Conservation (phyloP, 495 filamentous ascomycete genomes). For the Usnea hakonensis region DNA sequence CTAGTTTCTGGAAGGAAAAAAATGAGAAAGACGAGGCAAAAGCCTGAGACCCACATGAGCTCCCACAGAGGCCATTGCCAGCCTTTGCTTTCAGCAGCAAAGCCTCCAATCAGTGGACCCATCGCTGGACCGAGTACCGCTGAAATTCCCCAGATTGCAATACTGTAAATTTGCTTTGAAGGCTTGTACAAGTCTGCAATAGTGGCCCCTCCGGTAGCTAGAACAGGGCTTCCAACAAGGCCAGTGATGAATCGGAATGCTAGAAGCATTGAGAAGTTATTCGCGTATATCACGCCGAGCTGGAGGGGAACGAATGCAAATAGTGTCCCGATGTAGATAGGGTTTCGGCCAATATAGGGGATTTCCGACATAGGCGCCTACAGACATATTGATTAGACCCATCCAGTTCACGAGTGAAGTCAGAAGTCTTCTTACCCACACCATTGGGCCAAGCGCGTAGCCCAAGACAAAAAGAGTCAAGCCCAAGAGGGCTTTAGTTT, state of each 20-base stretch:
- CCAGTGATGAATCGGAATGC: slow-evolving; percentile 31
- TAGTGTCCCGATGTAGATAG: slow-evolving; percentile 29
- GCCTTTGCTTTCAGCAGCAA: slow-evolving; percentile 27
- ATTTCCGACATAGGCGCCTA: slow-evolving; percentile 25
- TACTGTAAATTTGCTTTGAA: slow-evolving; percentile 17
- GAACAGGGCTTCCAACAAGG: slow-evolving; percentile 29
- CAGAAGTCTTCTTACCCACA: slow-evolving; percentile 14
- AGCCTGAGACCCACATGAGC: slow-evolving; percentile 24
- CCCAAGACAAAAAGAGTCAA: slow-evolving; percentile 33
- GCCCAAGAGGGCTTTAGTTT: slow-evolving; percentile 29
- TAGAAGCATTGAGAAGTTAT: slow-evolving; percentile 29
- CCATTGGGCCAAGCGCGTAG: slow-evolving; percentile 33
- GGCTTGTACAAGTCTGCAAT: slow-evolving; percentile 27
- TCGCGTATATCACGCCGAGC: slow-evolving; percentile 24
- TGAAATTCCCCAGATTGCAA: slow-evolving; percentile 29
- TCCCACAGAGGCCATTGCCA: slow-evolving; percentile 46
- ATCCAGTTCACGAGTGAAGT: background rate
- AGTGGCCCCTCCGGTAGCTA: slow-evolving; percentile 34
- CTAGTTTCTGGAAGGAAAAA: slow-evolving; percentile 27
- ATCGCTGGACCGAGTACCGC: slow-evolving; percentile 37
- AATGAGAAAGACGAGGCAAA: slow-evolving; percentile 28
- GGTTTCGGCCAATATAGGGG: slow-evolving; percentile 28
- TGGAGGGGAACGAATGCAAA: slow-evolving; percentile 27
- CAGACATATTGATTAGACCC: background rate
- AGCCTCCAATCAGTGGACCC: slow-evolving; percentile 39